Evolutionary conservation across 129 eudicot genomes (phyloP), one percentile per base, ranked within the genome.

Genomic region (Logfia minima): DNA sequence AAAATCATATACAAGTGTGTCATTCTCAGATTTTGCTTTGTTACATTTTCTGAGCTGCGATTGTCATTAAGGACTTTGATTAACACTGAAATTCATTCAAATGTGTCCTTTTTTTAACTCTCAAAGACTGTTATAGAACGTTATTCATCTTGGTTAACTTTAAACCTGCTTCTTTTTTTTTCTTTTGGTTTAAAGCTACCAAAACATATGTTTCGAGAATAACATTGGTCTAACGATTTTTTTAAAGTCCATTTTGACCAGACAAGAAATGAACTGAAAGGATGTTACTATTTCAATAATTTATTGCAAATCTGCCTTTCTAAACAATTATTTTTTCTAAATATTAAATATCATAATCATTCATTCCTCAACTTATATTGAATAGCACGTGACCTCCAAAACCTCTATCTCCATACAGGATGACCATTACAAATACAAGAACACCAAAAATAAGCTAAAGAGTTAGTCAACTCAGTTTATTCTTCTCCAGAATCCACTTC

Each of bases 401-500:
- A 77, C 63, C 68, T 53, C 52, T 60, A 72, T 63, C 76, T 66
- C 16, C 79, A 68, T 52, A 74, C 58, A 75, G 62, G 17, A 43
- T 48, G 31, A 64, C 24, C 73, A 48, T 64, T 37, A 55, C 64
- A 75, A 21, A 68, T 28, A 32, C n/a, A 76, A 81, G 29, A 81
- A 81, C 80, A 29, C 66, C 62, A 72, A 64, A 83, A 70, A 22
- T 39, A 71, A 71, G 53, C 29, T 69, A 43, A 37, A 21, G 23
- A 48, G 71, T 19, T 19, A 29, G 59, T 90, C 81, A 90, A 76
- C 88, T 81, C 51, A 79, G 17, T 72, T 88, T 89, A 75, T 88
- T 80, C 79, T 71, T 81, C 73, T 88, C 91, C 80, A 83, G 73
- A 88, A 85, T 81, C 88, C 86, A 83, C 24, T 77, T 87, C 45